phyloP scores from a whole-genome alignment of 1,284 basidiomycete genomes.

The Singerocomus inundabilis region DNA sequence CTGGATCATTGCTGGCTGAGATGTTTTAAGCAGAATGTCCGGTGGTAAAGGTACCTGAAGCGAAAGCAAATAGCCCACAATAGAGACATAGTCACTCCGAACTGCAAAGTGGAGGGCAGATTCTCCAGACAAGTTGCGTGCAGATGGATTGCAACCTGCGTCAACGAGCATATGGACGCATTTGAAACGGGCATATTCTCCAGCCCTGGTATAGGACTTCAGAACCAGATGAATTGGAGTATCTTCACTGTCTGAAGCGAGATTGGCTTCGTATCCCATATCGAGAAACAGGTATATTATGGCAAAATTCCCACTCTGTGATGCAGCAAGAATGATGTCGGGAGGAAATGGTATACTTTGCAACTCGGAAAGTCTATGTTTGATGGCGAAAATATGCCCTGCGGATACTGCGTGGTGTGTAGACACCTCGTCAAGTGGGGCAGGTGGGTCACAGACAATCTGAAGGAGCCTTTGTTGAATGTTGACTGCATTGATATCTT shows the following conservation, averaged over 20 bases:
- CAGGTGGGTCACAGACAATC: background rate
- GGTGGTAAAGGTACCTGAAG: background rate
- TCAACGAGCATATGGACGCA: background rate
- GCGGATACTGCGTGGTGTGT: background rate
- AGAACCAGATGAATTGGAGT: constrained; percentile 4
- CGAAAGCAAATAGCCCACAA: constrained; percentile 1
- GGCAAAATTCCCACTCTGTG: background rate
- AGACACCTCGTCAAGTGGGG: background rate
- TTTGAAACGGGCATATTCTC: background rate
- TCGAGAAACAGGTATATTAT: constrained; percentile 5
- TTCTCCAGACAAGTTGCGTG: background rate
- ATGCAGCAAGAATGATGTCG: constrained; percentile 12
- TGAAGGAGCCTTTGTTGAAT: background rate
- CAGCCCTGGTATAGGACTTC: too few relatives aligned
- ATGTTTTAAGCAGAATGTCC: constrained; percentile 4
- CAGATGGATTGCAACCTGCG: constrained; percentile 8
- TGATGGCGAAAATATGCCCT: background rate
- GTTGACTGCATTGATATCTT: background rate
- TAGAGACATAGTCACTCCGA: background rate
- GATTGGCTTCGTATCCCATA: background rate
- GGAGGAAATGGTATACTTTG: too few relatives aligned
- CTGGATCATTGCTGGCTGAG: background rate
- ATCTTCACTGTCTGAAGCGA: background rate
- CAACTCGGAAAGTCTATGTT: background rate
- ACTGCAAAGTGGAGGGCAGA: constrained; percentile 5